Conservation (phyloP, 495 filamentous ascomycete species). For the Hypoxylon rickii region DNA sequence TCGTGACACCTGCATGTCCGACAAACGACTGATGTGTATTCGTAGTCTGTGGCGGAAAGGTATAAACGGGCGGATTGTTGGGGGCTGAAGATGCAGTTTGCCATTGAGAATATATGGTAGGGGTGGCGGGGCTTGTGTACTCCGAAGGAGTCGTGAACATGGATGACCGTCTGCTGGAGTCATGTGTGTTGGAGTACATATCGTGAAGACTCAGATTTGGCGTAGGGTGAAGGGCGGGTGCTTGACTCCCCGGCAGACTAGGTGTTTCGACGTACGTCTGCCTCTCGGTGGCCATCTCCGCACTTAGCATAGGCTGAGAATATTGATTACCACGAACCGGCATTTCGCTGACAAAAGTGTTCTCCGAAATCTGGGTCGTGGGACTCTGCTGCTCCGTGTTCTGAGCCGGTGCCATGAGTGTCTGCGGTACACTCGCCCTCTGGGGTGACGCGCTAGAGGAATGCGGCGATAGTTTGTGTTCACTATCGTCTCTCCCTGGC, state of each 20-base stretch:
- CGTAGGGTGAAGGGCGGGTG: slow-evolving; percentile 27
- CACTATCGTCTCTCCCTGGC: slow-evolving; percentile 33
- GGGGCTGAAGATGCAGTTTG: slow-evolving; percentile 34
- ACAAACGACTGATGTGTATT: slow-evolving; percentile 32
- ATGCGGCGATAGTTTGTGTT: slow-evolving; percentile 27
- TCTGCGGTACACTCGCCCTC: slow-evolving; percentile 28
- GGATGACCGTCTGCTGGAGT: slow-evolving; percentile 40
- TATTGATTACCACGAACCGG: slow-evolving; percentile 37
- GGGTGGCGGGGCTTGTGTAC: slow-evolving; percentile 37
- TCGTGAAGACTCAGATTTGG: slow-evolving; percentile 42
- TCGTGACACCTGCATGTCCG: slow-evolving; percentile 31
- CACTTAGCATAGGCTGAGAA: slow-evolving; percentile 29
- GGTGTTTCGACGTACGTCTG: slow-evolving; percentile 39
- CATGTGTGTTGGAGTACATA: slow-evolving; percentile 44
- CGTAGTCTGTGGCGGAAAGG: slow-evolving; percentile 34
- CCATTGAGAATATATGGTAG: slow-evolving; percentile 41
- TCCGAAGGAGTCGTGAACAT: slow-evolving; percentile 43
- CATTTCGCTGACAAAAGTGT: slow-evolving; percentile 39
- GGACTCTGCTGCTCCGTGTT: slow-evolving; percentile 40
- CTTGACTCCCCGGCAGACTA: slow-evolving; percentile 27
- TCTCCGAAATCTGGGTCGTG: slow-evolving; percentile 34
- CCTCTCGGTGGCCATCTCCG: slow-evolving; percentile 40
- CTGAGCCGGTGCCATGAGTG: slow-evolving; percentile 33
- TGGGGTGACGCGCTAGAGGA: slow-evolving; percentile 35
- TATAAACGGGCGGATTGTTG: slow-evolving; percentile 36